phyloP scores from a whole-genome alignment of 2,329 filamentous ascomycete genomes.

The Cladosporium austrohemisphaericum region DNA sequence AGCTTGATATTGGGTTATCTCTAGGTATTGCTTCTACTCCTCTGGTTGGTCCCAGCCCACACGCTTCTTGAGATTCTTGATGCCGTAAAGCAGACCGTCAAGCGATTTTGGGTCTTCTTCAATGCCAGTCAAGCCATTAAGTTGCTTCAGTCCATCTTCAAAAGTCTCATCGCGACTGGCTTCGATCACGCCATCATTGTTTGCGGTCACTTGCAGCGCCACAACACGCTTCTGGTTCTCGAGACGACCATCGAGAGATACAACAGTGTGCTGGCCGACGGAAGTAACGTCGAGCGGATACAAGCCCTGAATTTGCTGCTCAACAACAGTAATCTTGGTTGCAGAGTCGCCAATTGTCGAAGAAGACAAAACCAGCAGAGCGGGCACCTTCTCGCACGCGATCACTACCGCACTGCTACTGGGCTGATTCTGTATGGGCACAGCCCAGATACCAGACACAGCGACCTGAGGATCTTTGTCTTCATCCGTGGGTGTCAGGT shows the following conservation, averaged over 20 bases:
- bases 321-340: background rate
- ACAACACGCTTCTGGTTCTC: conserved; percentile 13
- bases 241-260: conserved; percentile 21
- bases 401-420: conserved; percentile 32
- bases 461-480: conserved; percentile 30
- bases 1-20: background rate
- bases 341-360: conserved; percentile 1
- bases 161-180: background rate
- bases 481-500: conserved; percentile 1
- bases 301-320: conserved; percentile 1
- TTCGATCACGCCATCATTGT: conserved; percentile 9
- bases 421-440: conserved; percentile 17
- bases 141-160: conserved; percentile 16
- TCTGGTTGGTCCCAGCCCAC: conserved; percentile 21
- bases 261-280: conserved; percentile 15
- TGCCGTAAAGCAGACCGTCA: conserved; percentile 44
- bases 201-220: background rate
- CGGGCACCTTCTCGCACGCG: conserved; percentile 49
- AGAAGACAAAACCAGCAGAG: conserved; percentile 52
- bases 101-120: conserved; percentile 36
- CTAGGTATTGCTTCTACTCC: background rate
- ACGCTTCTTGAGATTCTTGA: conserved; percentile 50
- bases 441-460: conserved; percentile 52
- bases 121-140: conserved; percentile 21
- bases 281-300: conserved; percentile 19